Percentiles rank a stretch among this genome's conserved stretches.
Evolutionary conservation across 2,329 filamentous ascomycete genomes (phyloP).

Genomic region (Sordariomycetes sp.): DNA sequence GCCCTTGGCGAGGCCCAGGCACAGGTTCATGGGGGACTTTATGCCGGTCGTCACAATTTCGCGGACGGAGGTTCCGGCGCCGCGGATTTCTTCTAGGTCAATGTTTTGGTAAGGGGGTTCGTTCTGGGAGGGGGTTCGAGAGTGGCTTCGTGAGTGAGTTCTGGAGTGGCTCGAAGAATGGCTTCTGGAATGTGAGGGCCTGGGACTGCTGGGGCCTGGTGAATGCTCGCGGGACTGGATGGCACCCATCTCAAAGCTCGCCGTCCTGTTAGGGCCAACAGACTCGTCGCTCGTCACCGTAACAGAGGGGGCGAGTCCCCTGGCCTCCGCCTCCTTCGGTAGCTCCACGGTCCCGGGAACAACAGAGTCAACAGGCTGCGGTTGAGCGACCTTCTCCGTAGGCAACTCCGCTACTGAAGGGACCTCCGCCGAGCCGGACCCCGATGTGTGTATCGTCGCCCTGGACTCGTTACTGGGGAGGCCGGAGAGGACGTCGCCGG

Average conservation of each 20-base stretch:
- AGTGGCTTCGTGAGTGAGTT: not conserved
- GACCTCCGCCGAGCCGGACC: not conserved
- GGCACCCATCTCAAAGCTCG: not conserved
- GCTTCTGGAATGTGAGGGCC: not conserved
- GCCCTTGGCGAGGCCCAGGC: constrained; percentile 67
- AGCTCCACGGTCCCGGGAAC: constrained; percentile 5
- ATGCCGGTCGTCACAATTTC: constrained; percentile 29
- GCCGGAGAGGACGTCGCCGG: not conserved
- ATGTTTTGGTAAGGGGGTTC: constrained; percentile 1
- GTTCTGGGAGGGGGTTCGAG: not conserved
- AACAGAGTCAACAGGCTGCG: constrained; percentile 6
- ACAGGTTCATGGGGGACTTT: constrained; percentile 75
- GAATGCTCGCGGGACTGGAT: not conserved
- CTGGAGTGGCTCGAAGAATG: not conserved
- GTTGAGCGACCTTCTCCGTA: not conserved
- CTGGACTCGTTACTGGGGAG: constrained; percentile 1
- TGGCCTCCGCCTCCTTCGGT: not conserved
- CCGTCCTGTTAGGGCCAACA: not conserved
- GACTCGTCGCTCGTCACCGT: constrained; percentile 2
- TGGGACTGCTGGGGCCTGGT: not conserved
- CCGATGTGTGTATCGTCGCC: not conserved
- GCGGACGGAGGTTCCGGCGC: not conserved
- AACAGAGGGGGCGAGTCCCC: not conserved
- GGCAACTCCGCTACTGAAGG: not conserved
- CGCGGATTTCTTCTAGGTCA: constrained; percentile 2